Percentiles rank a stretch among this genome's conserved stretches.
Conservation (phyloP, 164 flowering plant species). For the Magnolia kwangsiensis region DNA sequence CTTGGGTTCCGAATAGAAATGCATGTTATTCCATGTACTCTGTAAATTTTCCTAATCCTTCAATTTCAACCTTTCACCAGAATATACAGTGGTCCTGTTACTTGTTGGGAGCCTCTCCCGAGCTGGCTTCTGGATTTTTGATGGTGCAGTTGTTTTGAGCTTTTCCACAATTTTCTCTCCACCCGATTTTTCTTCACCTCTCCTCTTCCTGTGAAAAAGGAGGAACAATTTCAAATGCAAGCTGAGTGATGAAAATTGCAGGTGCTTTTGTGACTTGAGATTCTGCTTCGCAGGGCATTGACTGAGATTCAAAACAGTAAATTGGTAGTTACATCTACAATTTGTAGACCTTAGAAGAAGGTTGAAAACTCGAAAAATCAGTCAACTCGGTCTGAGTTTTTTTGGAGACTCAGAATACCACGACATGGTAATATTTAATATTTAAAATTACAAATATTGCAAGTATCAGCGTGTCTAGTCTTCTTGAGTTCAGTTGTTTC, state of each 20-base stretch:
- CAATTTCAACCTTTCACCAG: slow-evolving; percentile 27
- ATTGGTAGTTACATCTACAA: too few relatives aligned
- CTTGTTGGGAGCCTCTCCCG: slow-evolving; percentile 2
- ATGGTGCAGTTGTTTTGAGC: neutral
- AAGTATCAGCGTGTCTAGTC: too few relatives aligned
- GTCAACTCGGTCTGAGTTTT: too few relatives aligned
- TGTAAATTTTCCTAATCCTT: slow-evolving; percentile 4
- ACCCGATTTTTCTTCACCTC: slow-evolving; percentile 9
- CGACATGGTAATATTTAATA: too few relatives aligned
- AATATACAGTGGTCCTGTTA: slow-evolving; percentile 21
- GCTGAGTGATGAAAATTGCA: neutral
- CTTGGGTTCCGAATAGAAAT: too few relatives aligned
- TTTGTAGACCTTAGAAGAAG: too few relatives aligned
- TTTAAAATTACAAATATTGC: too few relatives aligned
- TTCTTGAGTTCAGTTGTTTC: too few relatives aligned
- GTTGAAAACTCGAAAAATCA: too few relatives aligned
- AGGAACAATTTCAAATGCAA: neutral
- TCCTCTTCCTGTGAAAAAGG: slow-evolving; percentile 18
- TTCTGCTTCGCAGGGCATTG: too few relatives aligned
- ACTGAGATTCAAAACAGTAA: too few relatives aligned
- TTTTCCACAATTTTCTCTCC: neutral
- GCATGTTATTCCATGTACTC: neutral
- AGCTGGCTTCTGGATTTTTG: slow-evolving; percentile 15
- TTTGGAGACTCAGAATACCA: too few relatives aligned
- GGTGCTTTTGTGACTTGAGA: neutral